Conservation (phyloP, 2,329 filamentous ascomycete genomes). For the Aureobasidium sp. region DNA sequence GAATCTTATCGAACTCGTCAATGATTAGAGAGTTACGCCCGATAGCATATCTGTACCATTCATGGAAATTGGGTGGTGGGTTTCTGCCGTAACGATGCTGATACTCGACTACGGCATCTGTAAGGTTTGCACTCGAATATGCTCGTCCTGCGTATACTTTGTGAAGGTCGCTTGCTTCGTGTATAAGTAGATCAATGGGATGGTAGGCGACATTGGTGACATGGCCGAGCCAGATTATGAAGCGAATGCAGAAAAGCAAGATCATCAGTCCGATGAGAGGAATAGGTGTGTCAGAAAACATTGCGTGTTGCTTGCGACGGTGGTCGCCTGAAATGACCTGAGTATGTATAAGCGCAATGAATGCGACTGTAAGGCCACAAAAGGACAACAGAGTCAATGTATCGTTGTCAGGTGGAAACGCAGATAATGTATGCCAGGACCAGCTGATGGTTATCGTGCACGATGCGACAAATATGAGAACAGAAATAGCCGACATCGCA, state of each 20-base stretch:
- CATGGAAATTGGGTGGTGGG: slow-evolving; percentile 54
- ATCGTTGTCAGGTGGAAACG: slow-evolving; percentile 24
- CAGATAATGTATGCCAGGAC: slow-evolving; percentile 28
- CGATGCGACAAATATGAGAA: slow-evolving; percentile 32
- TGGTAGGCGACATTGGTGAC: slow-evolving; percentile 39
- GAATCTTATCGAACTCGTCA: slow-evolving; percentile 55
- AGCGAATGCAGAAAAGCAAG: slow-evolving; percentile 36
- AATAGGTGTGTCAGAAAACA: background rate
- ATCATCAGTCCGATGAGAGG: slow-evolving; percentile 28
- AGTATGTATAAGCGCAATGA: slow-evolving; percentile 1
- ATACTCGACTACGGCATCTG: slow-evolving; percentile 46
- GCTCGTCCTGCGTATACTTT: slow-evolving; percentile 44
- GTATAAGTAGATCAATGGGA: slow-evolving; percentile 50
- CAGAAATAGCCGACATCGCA: slow-evolving; percentile 32
- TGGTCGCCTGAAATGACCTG: background rate
- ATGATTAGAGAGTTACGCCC: slow-evolving; percentile 46
- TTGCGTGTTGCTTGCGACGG: background rate
- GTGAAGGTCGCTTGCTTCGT: slow-evolving; percentile 42
- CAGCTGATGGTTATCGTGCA: slow-evolving; percentile 27
- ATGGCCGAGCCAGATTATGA: slow-evolving; percentile 35
- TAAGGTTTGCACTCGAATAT: slow-evolving; percentile 40
- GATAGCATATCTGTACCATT: slow-evolving; percentile 52
- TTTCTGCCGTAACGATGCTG: slow-evolving; percentile 44
- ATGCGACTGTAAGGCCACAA: background rate
- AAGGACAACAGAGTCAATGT: slow-evolving; percentile 20